Percentiles rank a stretch among this genome's conserved stretches.
Evolutionary conservation across 2,329 filamentous ascomycete species (phyloP).

Genomic region (Exophiala oligosperma): DNA sequence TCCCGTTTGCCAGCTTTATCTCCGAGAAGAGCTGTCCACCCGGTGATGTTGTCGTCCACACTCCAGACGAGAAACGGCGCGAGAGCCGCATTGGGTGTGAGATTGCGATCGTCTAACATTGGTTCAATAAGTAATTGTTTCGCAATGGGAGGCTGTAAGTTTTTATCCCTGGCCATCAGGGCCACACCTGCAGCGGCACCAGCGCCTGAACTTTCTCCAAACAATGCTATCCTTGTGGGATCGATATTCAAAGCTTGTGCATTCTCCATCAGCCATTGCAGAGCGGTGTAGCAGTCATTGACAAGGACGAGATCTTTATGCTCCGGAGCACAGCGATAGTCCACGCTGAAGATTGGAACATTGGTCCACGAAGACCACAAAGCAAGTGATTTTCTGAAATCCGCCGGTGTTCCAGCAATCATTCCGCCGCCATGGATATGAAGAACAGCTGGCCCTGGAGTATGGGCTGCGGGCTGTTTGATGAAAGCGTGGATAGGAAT

Average conservation of each 20-base stretch:
- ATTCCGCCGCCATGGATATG: constrained; percentile 33
- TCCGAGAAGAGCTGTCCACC: constrained; percentile 43
- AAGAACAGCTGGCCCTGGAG: constrained; percentile 28
- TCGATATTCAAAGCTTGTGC: constrained; percentile 44
- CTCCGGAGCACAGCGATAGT: constrained; percentile 33
- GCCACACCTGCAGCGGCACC: constrained; percentile 42
- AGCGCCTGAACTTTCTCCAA: constrained; percentile 47
- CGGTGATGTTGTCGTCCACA: constrained; percentile 40
- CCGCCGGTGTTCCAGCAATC: constrained; percentile 25
- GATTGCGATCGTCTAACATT: constrained; percentile 49
- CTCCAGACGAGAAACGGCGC: constrained; percentile 40
- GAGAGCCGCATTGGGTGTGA: constrained; percentile 34
- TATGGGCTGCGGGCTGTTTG: too few species aligned
- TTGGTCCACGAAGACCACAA: constrained; percentile 24
- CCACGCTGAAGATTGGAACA: constrained; percentile 31
- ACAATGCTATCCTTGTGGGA: constrained; percentile 40
- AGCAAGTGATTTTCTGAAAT: constrained; percentile 18
- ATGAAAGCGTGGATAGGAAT: too few species aligned
- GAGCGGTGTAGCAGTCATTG: constrained; percentile 33
- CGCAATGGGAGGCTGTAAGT: constrained; percentile 33
- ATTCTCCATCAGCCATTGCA: constrained; percentile 43
- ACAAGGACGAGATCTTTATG: constrained; percentile 27
- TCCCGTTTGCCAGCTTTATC: constrained; percentile 28
- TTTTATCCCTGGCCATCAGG: constrained; percentile 40
- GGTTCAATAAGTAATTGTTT: constrained; percentile 49